Percentiles rank a stretch among this genome's conserved stretches.
Evolutionary conservation across 805 yeast genomes (phyloP).

Genomic region (Sugiyamaella boreocaroliniensis): DNA sequence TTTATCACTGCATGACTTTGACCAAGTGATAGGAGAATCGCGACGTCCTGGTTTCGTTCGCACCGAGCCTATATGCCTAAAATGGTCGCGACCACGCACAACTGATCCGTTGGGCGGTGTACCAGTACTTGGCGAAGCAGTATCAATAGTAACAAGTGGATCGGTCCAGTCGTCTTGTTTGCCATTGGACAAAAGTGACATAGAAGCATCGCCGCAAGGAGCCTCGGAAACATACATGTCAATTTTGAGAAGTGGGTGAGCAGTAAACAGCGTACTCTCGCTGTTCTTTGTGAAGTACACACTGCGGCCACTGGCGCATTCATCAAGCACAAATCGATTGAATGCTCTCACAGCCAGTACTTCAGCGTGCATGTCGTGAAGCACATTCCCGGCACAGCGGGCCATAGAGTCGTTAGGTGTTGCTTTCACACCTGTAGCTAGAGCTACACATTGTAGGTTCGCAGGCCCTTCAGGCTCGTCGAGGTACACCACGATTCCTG

Average conservation of each 20-base stretch:
- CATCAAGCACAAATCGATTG: constrained; percentile 52
- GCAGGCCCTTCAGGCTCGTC: background rate
- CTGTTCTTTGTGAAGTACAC: constrained; percentile 5
- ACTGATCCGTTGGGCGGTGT: constrained; percentile 3
- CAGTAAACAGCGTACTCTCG: constrained; percentile 9
- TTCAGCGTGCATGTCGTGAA: constrained; percentile 93
- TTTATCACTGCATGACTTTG: constrained; percentile 90
- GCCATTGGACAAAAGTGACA: constrained; percentile 38
- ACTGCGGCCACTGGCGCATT: constrained; percentile 30
- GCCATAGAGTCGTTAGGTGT: constrained; percentile 47
- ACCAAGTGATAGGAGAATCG: constrained; percentile 64
- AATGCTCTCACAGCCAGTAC: constrained; percentile 64
- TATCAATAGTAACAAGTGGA: constrained; percentile 7
- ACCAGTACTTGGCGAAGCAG: background rate
- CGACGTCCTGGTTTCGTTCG: constrained; percentile 90
- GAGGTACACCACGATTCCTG: constrained; percentile 52
- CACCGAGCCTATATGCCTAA: constrained; percentile 52
- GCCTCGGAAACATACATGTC: constrained; percentile 64
- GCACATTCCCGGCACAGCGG: constrained; percentile 48
- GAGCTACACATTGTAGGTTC: constrained; percentile 35
- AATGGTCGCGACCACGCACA: constrained; percentile 61
- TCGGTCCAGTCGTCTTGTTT: constrained; percentile 18
- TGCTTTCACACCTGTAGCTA: constrained; percentile 82
- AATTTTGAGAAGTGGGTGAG: constrained; percentile 32
- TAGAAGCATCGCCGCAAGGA: constrained; percentile 90